phyloP scores from a whole-genome alignment of 257 asterid genomes.

The Solanum sejunctum region DNA sequence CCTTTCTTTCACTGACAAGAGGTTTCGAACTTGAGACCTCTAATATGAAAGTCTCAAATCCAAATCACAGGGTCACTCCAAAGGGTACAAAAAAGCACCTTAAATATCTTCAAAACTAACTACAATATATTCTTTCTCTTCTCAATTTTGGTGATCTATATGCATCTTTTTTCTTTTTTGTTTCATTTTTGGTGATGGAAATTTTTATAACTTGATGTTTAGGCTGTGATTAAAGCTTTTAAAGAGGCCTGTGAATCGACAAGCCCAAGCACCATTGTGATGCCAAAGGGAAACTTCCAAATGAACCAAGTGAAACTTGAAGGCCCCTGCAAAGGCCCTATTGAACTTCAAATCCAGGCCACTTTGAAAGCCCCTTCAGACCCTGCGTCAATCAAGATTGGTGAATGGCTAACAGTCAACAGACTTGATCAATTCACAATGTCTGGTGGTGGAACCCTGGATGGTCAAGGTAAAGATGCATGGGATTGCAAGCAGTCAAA shows the following conservation, averaged over 20 bases:
- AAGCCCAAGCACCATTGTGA: slow-evolving; percentile 9
- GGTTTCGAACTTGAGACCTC: no score
- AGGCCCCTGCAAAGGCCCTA: slow-evolving; percentile 20
- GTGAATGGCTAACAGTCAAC: slow-evolving; percentile 11
- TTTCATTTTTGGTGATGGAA: no score
- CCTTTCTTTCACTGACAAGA: no score
- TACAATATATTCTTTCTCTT: background rate
- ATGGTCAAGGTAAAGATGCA: slow-evolving; percentile 19
- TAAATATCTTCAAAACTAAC: background rate
- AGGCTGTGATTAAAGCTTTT: slow-evolving; percentile 22
- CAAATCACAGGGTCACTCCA: background rate
- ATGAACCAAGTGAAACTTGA: slow-evolving; percentile 7
- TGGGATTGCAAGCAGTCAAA: slow-evolving; percentile 10
- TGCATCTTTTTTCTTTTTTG: background rate
- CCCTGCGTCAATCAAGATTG: background rate
- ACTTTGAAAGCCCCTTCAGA: slow-evolving; percentile 13
- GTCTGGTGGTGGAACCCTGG: slow-evolving; percentile 13
- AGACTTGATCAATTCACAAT: slow-evolving; percentile 7
- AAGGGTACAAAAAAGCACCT: background rate
- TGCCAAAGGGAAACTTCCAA: slow-evolving; percentile 9
- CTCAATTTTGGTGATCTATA: no score
- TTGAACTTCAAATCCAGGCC: slow-evolving; percentile 8
- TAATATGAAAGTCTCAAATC: no score
- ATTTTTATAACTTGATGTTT: background rate
- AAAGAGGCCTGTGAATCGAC: slow-evolving; percentile 13